phyloP scores from a whole-genome alignment of 768 basidiomycete genomes.

The Porpolomopsis calyptriformis region DNA sequence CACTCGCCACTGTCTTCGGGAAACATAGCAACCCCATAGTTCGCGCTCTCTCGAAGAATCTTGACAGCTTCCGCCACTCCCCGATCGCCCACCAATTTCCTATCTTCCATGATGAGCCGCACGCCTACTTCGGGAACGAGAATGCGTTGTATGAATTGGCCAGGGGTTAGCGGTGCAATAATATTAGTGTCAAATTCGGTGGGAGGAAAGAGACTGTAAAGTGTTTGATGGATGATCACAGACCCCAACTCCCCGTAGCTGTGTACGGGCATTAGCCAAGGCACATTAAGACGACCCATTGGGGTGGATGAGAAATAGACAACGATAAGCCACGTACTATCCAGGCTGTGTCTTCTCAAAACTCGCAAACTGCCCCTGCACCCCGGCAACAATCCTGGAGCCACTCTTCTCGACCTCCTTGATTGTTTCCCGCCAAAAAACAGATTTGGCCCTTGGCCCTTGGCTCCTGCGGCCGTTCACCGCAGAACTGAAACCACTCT shows the following conservation, averaged over 20 bases:
- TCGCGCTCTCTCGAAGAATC: conserved; percentile 64
- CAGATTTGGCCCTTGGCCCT: conserved; percentile 30
- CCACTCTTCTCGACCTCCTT: conserved; percentile 56
- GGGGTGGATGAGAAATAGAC: not conserved
- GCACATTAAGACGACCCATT: not conserved
- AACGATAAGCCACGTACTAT: conserved; percentile 50
- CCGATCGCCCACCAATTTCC: conserved; percentile 30
- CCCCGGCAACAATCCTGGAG: conserved; percentile 51
- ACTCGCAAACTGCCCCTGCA: conserved; percentile 63
- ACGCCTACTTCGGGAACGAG: conserved; percentile 86
- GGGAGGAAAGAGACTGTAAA: conserved; percentile 68
- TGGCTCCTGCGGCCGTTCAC: conserved; percentile 11
- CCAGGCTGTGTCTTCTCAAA: conserved; percentile 82
- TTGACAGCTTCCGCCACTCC: conserved; percentile 37
- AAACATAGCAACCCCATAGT: conserved; percentile 82
- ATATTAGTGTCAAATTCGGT: conserved; percentile 40
- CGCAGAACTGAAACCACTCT: conserved; percentile 12
- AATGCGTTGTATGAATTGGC: conserved; percentile 72
- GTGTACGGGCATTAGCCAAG: not conserved
- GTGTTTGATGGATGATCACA: conserved; percentile 66
- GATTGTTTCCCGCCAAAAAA: conserved; percentile 63
- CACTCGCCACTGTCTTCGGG: conserved; percentile 45
- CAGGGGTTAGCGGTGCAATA: conserved; percentile 54
- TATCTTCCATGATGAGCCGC: conserved; percentile 75
- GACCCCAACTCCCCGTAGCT: conserved; percentile 86